phyloP scores from a whole-genome alignment of 2,329 filamentous ascomycete genomes.

The Huntiella decipiens region DNA sequence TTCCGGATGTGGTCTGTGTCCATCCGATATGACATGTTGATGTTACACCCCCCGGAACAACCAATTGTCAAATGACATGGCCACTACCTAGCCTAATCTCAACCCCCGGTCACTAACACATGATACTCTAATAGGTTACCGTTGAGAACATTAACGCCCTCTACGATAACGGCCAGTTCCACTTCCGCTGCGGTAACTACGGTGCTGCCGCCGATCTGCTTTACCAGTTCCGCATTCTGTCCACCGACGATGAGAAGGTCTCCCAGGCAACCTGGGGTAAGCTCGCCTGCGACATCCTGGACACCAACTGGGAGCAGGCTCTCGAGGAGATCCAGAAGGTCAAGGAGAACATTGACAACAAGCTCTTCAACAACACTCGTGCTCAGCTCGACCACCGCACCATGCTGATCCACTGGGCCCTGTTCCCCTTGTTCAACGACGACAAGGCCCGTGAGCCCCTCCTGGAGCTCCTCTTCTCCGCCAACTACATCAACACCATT shows the following conservation, averaged over 20 bases:
- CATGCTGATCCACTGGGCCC: slow-evolving; percentile 93
- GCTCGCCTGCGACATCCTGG: slow-evolving; percentile 87
- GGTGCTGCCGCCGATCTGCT: slow-evolving; percentile 75
- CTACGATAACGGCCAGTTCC: slow-evolving; percentile 90
- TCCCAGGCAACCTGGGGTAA: slow-evolving; percentile 94
- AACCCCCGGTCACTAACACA: neutral
- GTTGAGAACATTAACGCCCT: slow-evolving; percentile 90
- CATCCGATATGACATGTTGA: neutral
- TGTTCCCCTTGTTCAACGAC: slow-evolving; percentile 98
- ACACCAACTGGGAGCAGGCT: slow-evolving; percentile 83
- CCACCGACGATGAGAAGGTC: slow-evolving; percentile 96
- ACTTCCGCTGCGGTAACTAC: slow-evolving; percentile 96
- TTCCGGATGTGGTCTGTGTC: neutral
- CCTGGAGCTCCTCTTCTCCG: slow-evolving; percentile 92
- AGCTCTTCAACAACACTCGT: slow-evolving; percentile 88
- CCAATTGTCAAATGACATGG: neutral
- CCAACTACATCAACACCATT: slow-evolving; percentile 97
- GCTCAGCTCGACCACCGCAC: slow-evolving; percentile 92
- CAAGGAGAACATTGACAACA: slow-evolving; percentile 79
- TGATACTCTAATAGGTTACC: slow-evolving; percentile 46
- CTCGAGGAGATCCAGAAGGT: slow-evolving; percentile 83
- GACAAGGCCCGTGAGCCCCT: slow-evolving; percentile 77
- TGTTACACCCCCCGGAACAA: neutral
- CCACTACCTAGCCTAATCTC: neutral
- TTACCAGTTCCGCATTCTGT: slow-evolving; percentile 94